Conservation (phyloP, 83 land plant genomes). For the Thuja plicata region DNA sequence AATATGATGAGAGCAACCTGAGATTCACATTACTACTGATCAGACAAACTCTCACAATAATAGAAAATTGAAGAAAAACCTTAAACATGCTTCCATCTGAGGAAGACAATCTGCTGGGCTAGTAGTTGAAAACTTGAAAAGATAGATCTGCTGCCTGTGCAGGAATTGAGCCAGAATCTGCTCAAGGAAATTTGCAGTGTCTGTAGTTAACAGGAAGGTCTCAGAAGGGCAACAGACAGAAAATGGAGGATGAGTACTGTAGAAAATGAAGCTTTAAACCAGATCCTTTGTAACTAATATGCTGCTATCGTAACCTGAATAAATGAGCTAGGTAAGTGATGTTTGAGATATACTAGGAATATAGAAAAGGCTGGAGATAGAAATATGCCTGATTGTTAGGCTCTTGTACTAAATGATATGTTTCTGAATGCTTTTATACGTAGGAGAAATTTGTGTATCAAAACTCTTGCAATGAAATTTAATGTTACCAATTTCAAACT, state of each 20-base stretch:
- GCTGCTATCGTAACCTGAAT: neutral
- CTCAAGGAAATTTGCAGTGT: neutral
- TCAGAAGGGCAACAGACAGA: neutral
- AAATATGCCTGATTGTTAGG: neutral
- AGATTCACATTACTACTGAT: no score
- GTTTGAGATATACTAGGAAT: neutral
- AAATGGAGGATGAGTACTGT: neutral
- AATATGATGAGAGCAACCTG: no score
- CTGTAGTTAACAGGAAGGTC: neutral
- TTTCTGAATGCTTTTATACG: neutral
- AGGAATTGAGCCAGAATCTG: neutral
- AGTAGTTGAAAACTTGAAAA: neutral
- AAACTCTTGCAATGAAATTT: neutral
- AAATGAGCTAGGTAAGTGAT: neutral
- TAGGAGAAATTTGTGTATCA: neutral
- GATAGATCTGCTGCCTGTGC: neutral
- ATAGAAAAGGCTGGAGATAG: neutral
- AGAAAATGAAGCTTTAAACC: neutral
- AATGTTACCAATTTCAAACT: neutral
- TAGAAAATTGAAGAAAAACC: no score
- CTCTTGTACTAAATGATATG: neutral
- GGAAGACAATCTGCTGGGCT: neutral
- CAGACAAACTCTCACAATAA: no score
- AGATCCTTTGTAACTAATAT: no score
- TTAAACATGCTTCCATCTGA: neutral